phyloP scores from a whole-genome alignment of 2,329 filamentous ascomycete genomes.

The Laburnicola sp. region DNA sequence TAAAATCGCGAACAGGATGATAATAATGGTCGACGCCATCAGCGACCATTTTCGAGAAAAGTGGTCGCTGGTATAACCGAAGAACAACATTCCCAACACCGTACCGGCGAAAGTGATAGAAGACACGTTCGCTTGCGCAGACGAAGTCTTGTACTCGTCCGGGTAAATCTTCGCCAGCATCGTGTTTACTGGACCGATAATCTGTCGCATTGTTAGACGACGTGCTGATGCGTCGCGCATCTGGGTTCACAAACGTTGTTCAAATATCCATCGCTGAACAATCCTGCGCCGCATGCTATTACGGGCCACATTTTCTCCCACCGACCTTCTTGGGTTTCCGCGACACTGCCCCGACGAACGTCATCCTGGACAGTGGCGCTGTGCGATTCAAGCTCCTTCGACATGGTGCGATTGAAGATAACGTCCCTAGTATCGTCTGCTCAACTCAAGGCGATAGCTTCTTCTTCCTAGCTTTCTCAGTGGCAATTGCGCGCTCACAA shows the following conservation, averaged over 20 bases:
- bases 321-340: slow-evolving; percentile 36
- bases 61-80: slow-evolving; percentile 80
- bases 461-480: too few relatives aligned
- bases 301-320: slow-evolving; percentile 67
- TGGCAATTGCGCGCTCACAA: background rate
- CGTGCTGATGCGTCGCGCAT: slow-evolving; percentile 8
- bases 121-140: slow-evolving; percentile 72
- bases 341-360: slow-evolving; percentile 30
- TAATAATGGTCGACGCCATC: slow-evolving; percentile 76
- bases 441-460: background rate
- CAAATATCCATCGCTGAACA: slow-evolving; percentile 91
- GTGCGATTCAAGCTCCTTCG: slow-evolving; percentile 16
- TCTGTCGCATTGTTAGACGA: slow-evolving; percentile 51
- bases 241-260: slow-evolving; percentile 65
- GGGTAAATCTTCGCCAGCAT: slow-evolving; percentile 71
- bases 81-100: slow-evolving; percentile 77
- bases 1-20: slow-evolving; percentile 83
- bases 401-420: slow-evolving; percentile 19
- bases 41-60: slow-evolving; percentile 84
- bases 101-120: slow-evolving; percentile 87
- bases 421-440: background rate
- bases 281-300: slow-evolving; percentile 83
- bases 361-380: slow-evolving; percentile 12
- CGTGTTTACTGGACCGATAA: slow-evolving; percentile 86
- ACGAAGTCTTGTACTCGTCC: slow-evolving; percentile 67